Conservation (phyloP, 2,329 filamentous ascomycete genomes). For the Penicillium carneum region DNA sequence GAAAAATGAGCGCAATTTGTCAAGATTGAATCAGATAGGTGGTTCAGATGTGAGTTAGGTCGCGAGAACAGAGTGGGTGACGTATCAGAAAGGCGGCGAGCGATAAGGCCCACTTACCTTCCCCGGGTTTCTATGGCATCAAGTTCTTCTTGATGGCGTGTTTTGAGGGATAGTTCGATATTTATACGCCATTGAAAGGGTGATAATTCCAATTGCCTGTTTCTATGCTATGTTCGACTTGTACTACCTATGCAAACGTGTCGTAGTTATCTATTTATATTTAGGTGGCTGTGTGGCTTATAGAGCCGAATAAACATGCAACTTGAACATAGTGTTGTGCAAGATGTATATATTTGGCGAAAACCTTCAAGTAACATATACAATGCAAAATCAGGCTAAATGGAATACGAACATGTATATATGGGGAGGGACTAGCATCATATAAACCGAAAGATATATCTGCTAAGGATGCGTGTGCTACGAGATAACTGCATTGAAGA, state of each 20-base stretch:
- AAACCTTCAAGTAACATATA: not conserved
- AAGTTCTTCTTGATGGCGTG: not conserved
- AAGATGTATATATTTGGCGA: not conserved
- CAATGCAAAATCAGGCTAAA: not conserved
- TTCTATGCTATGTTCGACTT: not conserved
- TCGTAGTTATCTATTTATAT: not conserved
- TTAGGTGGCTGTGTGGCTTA: not conserved
- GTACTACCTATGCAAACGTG: not conserved
- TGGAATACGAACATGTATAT: not conserved
- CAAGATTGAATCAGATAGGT: not conserved
- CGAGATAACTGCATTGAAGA: not conserved
- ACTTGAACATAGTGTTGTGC: not conserved
- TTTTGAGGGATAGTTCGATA: not conserved
- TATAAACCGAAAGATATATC: not conserved
- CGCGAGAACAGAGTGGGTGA: constrained; percentile 36
- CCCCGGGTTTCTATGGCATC: constrained; percentile 19
- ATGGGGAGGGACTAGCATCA: not conserved
- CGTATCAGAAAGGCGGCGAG: constrained; percentile 42
- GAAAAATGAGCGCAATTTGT: not conserved
- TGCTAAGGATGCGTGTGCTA: not conserved
- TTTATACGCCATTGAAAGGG: not conserved
- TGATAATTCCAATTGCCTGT: no score
- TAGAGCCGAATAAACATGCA: not conserved
- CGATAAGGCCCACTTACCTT: constrained; percentile 28
- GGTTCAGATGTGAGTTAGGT: constrained; percentile 12